Evolutionary conservation across 768 basidiomycete species (phyloP).

Genomic region (Suillus clintonianus): DNA sequence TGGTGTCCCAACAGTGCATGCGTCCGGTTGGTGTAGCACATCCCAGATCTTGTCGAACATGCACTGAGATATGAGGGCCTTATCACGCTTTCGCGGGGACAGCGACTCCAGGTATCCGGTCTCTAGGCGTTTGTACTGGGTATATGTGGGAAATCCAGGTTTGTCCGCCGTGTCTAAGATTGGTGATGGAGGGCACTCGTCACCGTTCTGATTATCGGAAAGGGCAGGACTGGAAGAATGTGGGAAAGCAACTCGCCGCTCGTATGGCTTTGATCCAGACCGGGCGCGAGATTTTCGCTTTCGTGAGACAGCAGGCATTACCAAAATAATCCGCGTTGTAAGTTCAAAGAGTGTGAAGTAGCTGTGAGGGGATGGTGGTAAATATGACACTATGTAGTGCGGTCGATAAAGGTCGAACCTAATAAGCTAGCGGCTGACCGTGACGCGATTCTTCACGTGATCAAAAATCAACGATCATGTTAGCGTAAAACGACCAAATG

Average conservation of each 20-base stretch:
- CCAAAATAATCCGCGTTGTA: neutral
- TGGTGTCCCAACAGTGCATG: conserved; percentile 49
- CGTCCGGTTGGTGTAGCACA: conserved; percentile 56
- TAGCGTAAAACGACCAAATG: no score
- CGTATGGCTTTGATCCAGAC: conserved; percentile 22
- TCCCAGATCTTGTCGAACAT: conserved; percentile 76
- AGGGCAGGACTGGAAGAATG: conserved; percentile 8
- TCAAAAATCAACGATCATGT: conserved; percentile 29
- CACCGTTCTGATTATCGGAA: neutral
- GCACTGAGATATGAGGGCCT: conserved; percentile 70
- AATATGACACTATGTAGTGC: conserved; percentile 20
- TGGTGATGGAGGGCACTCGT: conserved; percentile 1
- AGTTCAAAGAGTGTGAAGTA: neutral
- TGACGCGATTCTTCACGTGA: conserved; percentile 29
- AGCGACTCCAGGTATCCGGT: conserved; percentile 58
- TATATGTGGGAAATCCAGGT: conserved; percentile 62
- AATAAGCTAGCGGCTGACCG: conserved; percentile 27
- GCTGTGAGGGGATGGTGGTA: conserved; percentile 8
- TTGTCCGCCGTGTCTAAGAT: conserved; percentile 17
- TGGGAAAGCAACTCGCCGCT: conserved; percentile 13
- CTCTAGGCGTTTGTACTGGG: conserved; percentile 61
- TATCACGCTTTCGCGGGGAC: conserved; percentile 57
- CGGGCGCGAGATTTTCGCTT: neutral
- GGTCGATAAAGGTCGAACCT: neutral
- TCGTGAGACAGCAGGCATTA: conserved; percentile 3